Base-by-base conservation (phyloP, 2,329 filamentous ascomycete genomes). In the Fusarium chlamydosporum region DNA sequence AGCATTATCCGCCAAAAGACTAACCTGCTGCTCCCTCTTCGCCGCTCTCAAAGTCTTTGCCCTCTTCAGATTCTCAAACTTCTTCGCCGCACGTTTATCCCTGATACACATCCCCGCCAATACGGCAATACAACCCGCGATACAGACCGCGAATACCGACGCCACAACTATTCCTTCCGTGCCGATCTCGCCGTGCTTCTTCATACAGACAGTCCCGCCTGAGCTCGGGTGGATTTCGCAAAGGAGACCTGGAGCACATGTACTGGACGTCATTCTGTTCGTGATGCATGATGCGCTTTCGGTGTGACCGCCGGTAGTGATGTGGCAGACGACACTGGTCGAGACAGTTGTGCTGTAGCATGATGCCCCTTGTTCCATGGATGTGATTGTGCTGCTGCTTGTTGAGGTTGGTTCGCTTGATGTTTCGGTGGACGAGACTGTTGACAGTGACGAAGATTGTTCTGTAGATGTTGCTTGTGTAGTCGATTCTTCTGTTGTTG, bases 331-430 rank as follows among this genome's bases (percentile, higher is more conserved):
- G 2, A 65, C 57, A 4, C 23, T 66, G n/a, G 61, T 66, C 15
- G 45, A 29, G 7, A 65, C 45, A 0, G 56, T 61, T 33, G 63
- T 66, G 35, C 61, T 66, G 35, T 61, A 61, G 34, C 63, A 66
- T 1, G 63, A 66, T 4, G 48, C 63, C 4, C 63, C 63, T 4
- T 29, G 38, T 3, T 47, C 29, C 5, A 57, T 34, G 3, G 61
- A 41, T 0, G 61, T 37, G 0, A 37, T 2, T 3, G 45, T 66
- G 20, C 34, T 61, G 34, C 27, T 60, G 7, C 23, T 23, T 23
- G 46, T 40, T 1, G 48, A 61, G 4, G 23, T 61, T 0, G 56
- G 16, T 5, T 35, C 31, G 16, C 20, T 62, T 6, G 61, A 61
- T 27, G 23, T 20, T 27, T 40, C 11, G 9, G 41, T 60, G 0